Evolutionary conservation across 495 filamentous ascomycete species (phyloP), one percentile per base, ranked within the genome.

Genomic region (Trichoderma orchidacearum): DNA sequence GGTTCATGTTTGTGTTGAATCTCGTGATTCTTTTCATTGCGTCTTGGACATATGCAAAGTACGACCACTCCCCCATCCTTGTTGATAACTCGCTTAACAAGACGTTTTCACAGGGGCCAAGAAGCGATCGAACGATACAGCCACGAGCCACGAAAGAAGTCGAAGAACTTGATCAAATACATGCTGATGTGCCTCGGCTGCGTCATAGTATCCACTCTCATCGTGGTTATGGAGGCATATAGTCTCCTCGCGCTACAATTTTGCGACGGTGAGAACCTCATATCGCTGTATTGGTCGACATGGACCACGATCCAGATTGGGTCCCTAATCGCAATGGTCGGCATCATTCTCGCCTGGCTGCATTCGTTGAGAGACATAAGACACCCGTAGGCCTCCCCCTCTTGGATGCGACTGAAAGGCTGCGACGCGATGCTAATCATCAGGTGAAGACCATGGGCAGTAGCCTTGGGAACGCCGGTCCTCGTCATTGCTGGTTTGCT

Each of bases 271-370:
- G 75, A 79, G 57, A 72, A 75, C 58, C 64, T 76, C 54, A 72
- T 75, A 63, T 63, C 69, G 5, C 65, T 79, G 0, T 75, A 73
- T 61, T 77, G 74, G 75, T 65, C 70, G 1, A 71, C 70, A 0
- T 79, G 72, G 73, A 70, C 69, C 18, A 71, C 73, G 64, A 58
- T 77, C 30, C 68, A 72, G 58, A 65, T 77, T 7, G 76, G 76
- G 7, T 68, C 72, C 11, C 55, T 71, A 41, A 73, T 78, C n/a
- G 76, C 76, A 30, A 75, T 75, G 30, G 35, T 75, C 13, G 76
- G 76, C 9, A 69, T 78, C 23, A 56, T 65, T 25, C 58, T 77
- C 7, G 58, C 71, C 55, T 60, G 70, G n/a, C 64, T 63, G 56
- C 72, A 76, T 58, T 60, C 63, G 15, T 59, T 76, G 15, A 58